phyloP scores from a whole-genome alignment of 352 stramenopile genomes.

The Peronospora destructor region DNA sequence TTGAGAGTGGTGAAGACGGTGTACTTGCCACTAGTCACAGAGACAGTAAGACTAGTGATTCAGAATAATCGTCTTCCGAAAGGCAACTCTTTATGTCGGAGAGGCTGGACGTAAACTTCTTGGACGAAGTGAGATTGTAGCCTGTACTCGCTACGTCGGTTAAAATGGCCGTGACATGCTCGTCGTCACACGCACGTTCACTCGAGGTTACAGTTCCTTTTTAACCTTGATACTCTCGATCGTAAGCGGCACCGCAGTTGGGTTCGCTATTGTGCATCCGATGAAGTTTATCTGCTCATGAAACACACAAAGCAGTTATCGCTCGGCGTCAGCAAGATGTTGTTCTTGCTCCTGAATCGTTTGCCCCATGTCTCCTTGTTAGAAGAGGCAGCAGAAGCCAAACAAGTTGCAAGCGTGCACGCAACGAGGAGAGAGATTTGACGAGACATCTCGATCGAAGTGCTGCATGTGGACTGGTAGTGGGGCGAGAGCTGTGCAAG shows the following conservation, averaged over 20 bases:
- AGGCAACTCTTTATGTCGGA: too few species aligned
- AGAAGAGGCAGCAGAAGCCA: slow-evolving; percentile 8
- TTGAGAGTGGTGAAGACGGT: too few species aligned
- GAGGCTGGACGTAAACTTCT: too few species aligned
- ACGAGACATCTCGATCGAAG: slow-evolving; percentile 13
- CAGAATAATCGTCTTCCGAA: too few species aligned
- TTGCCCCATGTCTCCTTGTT: slow-evolving; percentile 13
- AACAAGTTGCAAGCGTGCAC: slow-evolving; percentile 8
- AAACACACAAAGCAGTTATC: slow-evolving; percentile 34
- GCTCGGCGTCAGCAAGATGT: slow-evolving; percentile 18
- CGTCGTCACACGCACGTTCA: too few species aligned
- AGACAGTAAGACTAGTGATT: too few species aligned
- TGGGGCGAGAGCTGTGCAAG: not conserved
- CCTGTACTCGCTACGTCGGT: too few species aligned
- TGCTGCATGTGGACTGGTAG: not conserved
- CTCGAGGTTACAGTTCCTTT: too few species aligned
- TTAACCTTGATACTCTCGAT: slow-evolving; percentile 46
- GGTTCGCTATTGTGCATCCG: slow-evolving; percentile 29
- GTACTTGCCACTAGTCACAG: too few species aligned
- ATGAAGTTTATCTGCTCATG: slow-evolving; percentile 32
- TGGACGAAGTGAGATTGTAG: too few species aligned
- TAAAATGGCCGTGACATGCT: too few species aligned
- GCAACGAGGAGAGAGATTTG: not conserved
- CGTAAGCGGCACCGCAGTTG: slow-evolving; percentile 28
- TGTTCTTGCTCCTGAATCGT: slow-evolving; percentile 27